These are phyloP conservation scores for Fragilariopsis cylindrus DNA, from an alignment of 108 stramenopile species.

Conservation along the genomic window DNA sequence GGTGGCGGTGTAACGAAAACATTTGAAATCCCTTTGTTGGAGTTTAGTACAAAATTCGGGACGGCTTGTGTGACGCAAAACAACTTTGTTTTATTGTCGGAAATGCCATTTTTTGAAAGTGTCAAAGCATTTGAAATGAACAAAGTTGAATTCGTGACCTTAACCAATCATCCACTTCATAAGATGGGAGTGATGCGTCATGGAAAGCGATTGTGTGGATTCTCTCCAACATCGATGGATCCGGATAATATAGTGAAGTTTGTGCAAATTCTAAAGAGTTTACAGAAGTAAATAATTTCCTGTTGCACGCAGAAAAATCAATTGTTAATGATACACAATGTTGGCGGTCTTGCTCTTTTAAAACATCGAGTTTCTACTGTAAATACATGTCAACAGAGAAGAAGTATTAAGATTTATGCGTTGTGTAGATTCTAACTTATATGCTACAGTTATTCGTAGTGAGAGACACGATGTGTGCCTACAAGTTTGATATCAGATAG, in stretches of 20 bases:
- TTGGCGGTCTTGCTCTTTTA: too few relatives aligned
- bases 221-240: conserved; percentile 24
- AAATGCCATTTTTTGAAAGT: conserved; percentile 16
- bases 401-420: too few relatives aligned
- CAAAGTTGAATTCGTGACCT: conserved; percentile 17
- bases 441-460: not conserved
- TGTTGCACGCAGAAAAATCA: too few relatives aligned
- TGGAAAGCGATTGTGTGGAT: conserved; percentile 29
- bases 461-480: not conserved
- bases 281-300: not conserved
- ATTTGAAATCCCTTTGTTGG: conserved; percentile 21
- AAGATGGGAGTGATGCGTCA: conserved; percentile 23
- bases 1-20: conserved; percentile 13
- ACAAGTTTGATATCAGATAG: not conserved
- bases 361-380: too few relatives aligned
- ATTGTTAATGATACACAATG: too few relatives aligned
- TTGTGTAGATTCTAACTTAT: too few relatives aligned
- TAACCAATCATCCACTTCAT: conserved; percentile 24
- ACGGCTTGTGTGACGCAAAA: conserved; percentile 31
- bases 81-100: conserved; percentile 20
- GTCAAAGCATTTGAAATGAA: conserved; percentile 26
- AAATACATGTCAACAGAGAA: too few relatives aligned
- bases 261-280: conserved; percentile 11
- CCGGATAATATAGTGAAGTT: conserved; percentile 6
- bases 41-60: conserved; percentile 30